Evolutionary conservation across 2,329 filamentous ascomycete genomes (phyloP), one percentile per base, ranked within the genome.

Genomic region (Nothophaeocryptopus gaeumannii): DNA sequence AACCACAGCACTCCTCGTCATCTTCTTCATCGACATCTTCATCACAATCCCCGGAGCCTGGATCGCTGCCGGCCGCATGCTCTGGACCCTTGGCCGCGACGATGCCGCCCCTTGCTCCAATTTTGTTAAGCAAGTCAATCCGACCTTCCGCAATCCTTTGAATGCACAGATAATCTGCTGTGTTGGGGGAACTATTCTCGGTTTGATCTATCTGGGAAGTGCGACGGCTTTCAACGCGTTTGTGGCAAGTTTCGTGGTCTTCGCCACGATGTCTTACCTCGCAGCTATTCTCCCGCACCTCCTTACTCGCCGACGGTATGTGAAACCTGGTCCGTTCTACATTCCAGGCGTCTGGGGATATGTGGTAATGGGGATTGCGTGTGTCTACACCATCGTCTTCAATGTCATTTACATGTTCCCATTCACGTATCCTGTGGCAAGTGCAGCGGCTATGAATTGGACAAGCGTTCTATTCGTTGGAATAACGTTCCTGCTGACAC

Each of bases 141-240:
- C 69, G 0, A 67, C 58, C 0, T 73, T 72, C 53, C 69, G 74
- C 9, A 78, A 77, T 48, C 81, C 82, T 0, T 74, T 81, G 53
- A 77, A 79, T 54, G 78, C 81, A 0, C 82, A 79, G 0, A 48
- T 84, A 1, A 69, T 73, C 8, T 78, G 76, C 70, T 68, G 72
- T 3, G 54, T 69, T 35, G 66, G 77, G 46, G 76, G 77, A 16
- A 81, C 81, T 0, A 63, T 83, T 2, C 71, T 88, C 0, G 83
- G 82, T 0, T 75, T 74, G 36, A 82, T 88, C 38, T 86, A 86
- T 56, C 76, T 88, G 1, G 84, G 80, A n/a, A 82, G 75, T 52
- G 77, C 74, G 1, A 84, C 82, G 0, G 85, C 85, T 0, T 88
- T 88, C 68, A 78, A 80, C 36, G 84, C 84, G 0, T 80, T 88